phyloP scores from a whole-genome alignment of 257 asterid genomes.

The Plantago elongata region DNA sequence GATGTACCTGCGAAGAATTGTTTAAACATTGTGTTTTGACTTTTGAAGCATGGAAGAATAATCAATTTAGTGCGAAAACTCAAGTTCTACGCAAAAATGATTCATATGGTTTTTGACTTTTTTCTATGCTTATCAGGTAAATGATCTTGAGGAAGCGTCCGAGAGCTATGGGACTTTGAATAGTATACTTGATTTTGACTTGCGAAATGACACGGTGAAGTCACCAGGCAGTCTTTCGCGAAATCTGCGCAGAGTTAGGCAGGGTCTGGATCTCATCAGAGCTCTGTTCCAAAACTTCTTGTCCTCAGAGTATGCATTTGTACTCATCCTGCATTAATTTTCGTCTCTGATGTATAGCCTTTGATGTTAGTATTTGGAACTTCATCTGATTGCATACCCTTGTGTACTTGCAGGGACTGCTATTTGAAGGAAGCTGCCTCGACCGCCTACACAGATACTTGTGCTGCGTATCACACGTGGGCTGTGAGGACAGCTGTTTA shows the following conservation, averaged over 20 bases:
- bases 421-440: slow-evolving; percentile 81
- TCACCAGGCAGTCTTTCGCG: slow-evolving; percentile 84
- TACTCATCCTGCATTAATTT: not conserved
- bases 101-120: not conserved
- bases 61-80: not conserved
- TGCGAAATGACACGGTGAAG: slow-evolving; percentile 55
- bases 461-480: slow-evolving; percentile 96
- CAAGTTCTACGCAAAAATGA: not conserved
- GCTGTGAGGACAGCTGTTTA: slow-evolving; percentile 86
- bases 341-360: not conserved
- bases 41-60: not conserved
- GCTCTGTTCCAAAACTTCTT: slow-evolving; percentile 74
- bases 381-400: not conserved
- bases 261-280: slow-evolving; percentile 92
- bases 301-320: slow-evolving; percentile 61
- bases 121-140: slow-evolving; percentile 48
- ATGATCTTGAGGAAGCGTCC: slow-evolving; percentile 67
- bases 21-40: not conserved
- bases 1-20: not conserved
- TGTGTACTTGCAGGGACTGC: slow-evolving; percentile 37
- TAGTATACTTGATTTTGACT: slow-evolving; percentile 56
- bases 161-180: slow-evolving; percentile 44
- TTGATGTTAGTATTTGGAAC: not conserved
- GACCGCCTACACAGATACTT: slow-evolving; percentile 68
- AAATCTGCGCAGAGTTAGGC: slow-evolving; percentile 88